Percentiles rank a stretch among this genome's conserved stretches.
These are phyloP conservation scores for Simplicillium sp. DNA, from an alignment of 2,329 filamentous ascomycete species.

Conservation along the genomic window DNA sequence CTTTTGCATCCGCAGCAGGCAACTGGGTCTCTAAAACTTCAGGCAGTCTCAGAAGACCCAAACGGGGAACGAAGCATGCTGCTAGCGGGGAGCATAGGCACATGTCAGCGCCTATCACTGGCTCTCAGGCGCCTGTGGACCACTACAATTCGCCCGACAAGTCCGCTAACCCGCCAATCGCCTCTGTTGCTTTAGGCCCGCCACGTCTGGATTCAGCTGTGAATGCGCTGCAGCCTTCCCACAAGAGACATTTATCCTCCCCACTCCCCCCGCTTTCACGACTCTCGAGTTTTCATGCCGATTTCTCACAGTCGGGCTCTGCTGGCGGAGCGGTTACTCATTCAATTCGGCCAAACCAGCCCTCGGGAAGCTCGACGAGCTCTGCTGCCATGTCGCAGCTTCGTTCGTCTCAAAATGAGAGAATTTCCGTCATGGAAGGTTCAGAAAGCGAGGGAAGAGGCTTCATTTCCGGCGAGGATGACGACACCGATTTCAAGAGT, in stretches of 20 bases:
- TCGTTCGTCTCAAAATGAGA: constrained; percentile 19
- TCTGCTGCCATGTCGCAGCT: constrained; percentile 31
- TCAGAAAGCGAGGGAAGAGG: constrained; percentile 60
- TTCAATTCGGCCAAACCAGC: constrained; percentile 28
- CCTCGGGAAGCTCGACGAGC: constrained; percentile 31
- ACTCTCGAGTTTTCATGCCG: constrained; percentile 45
- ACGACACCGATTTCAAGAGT: constrained; percentile 70
- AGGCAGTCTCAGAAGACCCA: constrained; percentile 46
- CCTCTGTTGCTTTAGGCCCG: constrained; percentile 9
- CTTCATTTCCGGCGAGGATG: constrained; percentile 60
- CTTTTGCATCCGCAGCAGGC: constrained; percentile 42
- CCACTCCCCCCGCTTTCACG: constrained; percentile 45
- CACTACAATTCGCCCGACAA: constrained; percentile 15
- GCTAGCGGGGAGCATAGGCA: constrained; percentile 37
- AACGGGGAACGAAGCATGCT: constrained; percentile 29
- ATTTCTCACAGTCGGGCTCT: constrained; percentile 37
- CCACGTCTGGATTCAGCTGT: constrained; percentile 14
- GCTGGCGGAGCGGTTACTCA: constrained; percentile 25
- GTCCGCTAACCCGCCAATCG: constrained; percentile 14
- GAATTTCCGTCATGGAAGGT: constrained; percentile 52
- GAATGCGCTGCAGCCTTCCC: constrained; percentile 12
- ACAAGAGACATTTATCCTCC: constrained; percentile 40
- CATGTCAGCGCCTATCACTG: constrained; percentile 40
- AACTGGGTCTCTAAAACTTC: constrained; percentile 45
- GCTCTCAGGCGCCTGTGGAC: constrained; percentile 18